Evolutionary conservation across 306 rosid genomes (phyloP).

Genomic region (Inga laurina): DNA sequence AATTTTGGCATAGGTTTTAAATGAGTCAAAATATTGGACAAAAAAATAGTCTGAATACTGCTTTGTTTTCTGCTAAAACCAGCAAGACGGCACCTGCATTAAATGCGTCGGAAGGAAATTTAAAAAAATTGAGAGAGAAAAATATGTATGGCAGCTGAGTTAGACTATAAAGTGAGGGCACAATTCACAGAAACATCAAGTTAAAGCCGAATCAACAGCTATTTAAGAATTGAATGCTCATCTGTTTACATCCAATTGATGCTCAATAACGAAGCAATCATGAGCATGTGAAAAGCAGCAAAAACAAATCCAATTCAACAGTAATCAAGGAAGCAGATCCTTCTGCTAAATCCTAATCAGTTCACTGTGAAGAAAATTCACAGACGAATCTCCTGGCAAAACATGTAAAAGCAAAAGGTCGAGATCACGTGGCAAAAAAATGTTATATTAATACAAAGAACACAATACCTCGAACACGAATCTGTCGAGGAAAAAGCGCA

Average conservation of each 20-base stretch:
- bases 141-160: neutral
- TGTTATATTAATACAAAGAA: neutral
- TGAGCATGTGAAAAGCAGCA: neutral
- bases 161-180: neutral
- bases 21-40: neutral
- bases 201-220: neutral
- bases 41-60: neutral
- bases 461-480: conserved; percentile 80
- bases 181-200: neutral
- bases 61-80: neutral
- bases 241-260: neutral
- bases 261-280: neutral
- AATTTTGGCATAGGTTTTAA: neutral
- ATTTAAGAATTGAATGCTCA: neutral
- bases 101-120: neutral
- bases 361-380: neutral
- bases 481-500: conserved; percentile 81
- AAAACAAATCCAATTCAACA: neutral
- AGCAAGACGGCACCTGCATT: neutral
- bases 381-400: neutral
- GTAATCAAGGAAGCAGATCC: neutral
- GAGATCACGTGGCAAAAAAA: neutral
- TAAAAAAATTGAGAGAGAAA: neutral
- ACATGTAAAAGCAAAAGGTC: neutral
- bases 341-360: neutral